Percentiles rank a stretch among this genome's conserved stretches.
These are phyloP conservation scores for Saccharomyces cerevisiae DNA, from an alignment of 805 yeast species.

Conservation along the genomic window DNA sequence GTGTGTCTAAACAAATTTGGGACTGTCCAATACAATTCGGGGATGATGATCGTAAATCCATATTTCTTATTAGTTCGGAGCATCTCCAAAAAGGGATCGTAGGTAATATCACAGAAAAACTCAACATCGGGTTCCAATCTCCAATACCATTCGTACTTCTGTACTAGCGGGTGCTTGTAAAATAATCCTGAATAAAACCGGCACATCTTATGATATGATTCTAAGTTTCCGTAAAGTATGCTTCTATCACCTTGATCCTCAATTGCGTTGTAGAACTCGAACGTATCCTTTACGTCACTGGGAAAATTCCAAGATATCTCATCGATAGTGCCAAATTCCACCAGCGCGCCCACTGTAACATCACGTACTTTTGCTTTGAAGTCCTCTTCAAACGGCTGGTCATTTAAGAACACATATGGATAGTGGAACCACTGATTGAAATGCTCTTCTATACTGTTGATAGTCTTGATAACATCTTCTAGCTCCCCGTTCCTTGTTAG, in stretches of 20 bases:
- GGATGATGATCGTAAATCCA: slow-evolving; percentile 75
- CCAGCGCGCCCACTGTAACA: slow-evolving; percentile 52
- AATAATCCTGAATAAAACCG: slow-evolving; percentile 82
- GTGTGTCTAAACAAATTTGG: slow-evolving; percentile 76
- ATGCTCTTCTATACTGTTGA: slow-evolving; percentile 71
- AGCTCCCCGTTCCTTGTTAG: slow-evolving; percentile 75
- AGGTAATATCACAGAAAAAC: slow-evolving; percentile 82
- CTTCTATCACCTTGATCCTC: slow-evolving; percentile 74
- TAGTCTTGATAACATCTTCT: slow-evolving; percentile 64
- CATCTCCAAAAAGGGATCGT: slow-evolving; percentile 88
- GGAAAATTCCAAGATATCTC: slow-evolving; percentile 65
- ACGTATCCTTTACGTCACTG: slow-evolving; percentile 11
- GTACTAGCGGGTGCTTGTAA: slow-evolving; percentile 67
- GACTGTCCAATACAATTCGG: slow-evolving; percentile 72
- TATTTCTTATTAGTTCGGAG: slow-evolving; percentile 57
- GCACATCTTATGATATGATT: slow-evolving; percentile 90
- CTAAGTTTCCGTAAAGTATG: slow-evolving; percentile 75
- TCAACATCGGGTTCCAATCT: slow-evolving; percentile 90
- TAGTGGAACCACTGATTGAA: slow-evolving; percentile 91
- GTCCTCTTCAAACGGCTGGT: slow-evolving; percentile 59
- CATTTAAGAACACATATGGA: slow-evolving; percentile 86
- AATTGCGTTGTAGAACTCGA: slow-evolving; percentile 44
- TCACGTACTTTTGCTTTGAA: slow-evolving; percentile 48
- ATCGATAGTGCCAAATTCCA: slow-evolving; percentile 65
- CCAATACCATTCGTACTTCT: slow-evolving; percentile 85